These are phyloP conservation scores for Marsdenia floribunda DNA, from an alignment of 257 asterid species.

Conservation along the genomic window DNA sequence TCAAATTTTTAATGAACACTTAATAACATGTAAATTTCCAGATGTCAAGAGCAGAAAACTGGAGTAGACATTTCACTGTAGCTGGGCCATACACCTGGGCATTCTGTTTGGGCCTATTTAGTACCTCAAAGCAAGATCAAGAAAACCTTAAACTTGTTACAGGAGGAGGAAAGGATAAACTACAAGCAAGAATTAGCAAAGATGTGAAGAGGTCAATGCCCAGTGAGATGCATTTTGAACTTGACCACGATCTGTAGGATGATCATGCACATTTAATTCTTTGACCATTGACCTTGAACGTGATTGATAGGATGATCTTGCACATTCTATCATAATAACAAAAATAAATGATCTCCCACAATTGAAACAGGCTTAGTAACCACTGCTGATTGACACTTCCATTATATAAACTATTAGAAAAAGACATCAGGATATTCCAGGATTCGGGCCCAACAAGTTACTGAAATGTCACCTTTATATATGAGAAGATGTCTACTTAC, in stretches of 20 bases:
- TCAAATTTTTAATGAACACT: slow-evolving; percentile 7
- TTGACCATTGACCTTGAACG: neutral
- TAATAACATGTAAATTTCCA: neutral
- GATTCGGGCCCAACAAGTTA: neutral
- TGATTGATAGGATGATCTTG: neutral
- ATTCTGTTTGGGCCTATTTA: no score
- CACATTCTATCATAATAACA: neutral
- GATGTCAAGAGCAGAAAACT: neutral
- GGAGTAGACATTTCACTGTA: neutral
- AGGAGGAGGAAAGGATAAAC: neutral
- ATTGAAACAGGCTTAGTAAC: neutral
- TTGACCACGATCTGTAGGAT: neutral
- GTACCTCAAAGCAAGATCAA: neutral
- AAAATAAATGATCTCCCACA: slow-evolving; percentile 1
- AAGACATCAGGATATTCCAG: neutral
- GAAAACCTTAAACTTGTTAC: neutral
- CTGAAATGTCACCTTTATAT: neutral
- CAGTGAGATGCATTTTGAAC: neutral
- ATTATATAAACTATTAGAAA: neutral
- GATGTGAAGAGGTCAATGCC: neutral
- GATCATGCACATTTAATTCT: neutral
- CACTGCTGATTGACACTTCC: neutral
- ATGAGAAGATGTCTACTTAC: slow-evolving; percentile 31
- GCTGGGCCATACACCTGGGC: neutral
- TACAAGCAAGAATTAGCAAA: neutral